Evolutionary conservation across 768 basidiomycete genomes (phyloP), one percentile per base, ranked within the genome.

Genomic region (Pleurotus citrinopileatus): DNA sequence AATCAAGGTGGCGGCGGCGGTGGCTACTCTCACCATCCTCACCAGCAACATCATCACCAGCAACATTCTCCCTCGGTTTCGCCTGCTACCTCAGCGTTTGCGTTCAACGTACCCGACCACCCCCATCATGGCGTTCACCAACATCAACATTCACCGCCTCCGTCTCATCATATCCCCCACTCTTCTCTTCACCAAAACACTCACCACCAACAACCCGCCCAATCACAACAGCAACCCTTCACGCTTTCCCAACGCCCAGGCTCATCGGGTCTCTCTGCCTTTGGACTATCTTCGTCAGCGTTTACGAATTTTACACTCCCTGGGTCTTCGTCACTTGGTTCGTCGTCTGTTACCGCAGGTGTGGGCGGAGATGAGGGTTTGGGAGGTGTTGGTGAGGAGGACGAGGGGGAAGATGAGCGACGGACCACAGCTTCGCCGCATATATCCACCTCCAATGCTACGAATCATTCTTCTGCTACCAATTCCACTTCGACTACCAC

Each of bases 181-280:
- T 32, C 32, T 15, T n/a, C 34, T 2, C 32, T 13, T 15, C 45
- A 40, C 19, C 45, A 22, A 1, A 8, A 5, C 47, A 15, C 13
- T 29, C 44, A 46, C 10, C 48, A 47, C 23, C 48, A 50, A 37
- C 46, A 48, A 29, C 46, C 26, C n/a, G n/a, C n/a, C 12, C 48
- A 50, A 6, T 20, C 15, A 8, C 19, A 34, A 9, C 48, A 50
- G 17, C 38, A 40, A 3, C 38, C 48, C 2, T 51, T 51, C 10
- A 36, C 28, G 34, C 48, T 51, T 3, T 51, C 48, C 9, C 48
- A 51, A 19, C 29, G 48, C 10, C 48, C 48, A 9, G 48, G 48
- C 3, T 51, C 48, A 0, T 51, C 48, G 1, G 48, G 48, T 2
- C 48, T 51, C 19, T 17, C n/a, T 19, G 48, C 48, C 2, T 51